These are phyloP conservation scores for Kodamaea fungicola DNA, from an alignment of 1,139 yeast genomes.

Conservation along the genomic window DNA sequence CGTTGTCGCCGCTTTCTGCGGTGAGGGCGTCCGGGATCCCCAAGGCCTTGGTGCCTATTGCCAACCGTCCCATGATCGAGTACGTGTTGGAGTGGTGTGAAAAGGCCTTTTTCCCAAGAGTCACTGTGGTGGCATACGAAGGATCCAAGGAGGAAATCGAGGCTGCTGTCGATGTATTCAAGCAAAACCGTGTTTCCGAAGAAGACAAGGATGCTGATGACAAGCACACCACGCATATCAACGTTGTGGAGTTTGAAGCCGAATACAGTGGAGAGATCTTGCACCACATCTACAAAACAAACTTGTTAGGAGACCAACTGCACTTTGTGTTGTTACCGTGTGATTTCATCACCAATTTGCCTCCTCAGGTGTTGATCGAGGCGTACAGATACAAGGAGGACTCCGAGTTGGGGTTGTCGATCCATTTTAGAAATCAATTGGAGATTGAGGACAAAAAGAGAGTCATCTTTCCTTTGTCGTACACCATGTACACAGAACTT, in stretches of 20 bases:
- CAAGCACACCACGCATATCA: slow-evolving; percentile 22
- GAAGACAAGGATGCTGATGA: slow-evolving; percentile 3
- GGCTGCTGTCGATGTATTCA: slow-evolving; percentile 49
- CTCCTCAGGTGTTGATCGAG: slow-evolving; percentile 85
- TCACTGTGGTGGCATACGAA: slow-evolving; percentile 35
- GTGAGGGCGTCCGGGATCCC: slow-evolving; percentile 59
- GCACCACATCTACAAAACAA: slow-evolving; percentile 42
- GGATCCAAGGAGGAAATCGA: slow-evolving; percentile 25
- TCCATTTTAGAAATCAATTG: slow-evolving; percentile 66
- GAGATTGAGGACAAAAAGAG: slow-evolving; percentile 76
- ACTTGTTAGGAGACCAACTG: slow-evolving; percentile 29
- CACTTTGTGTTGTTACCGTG: slow-evolving; percentile 83
- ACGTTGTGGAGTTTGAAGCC: slow-evolving; percentile 44
- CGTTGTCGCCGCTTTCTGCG: slow-evolving; percentile 67
- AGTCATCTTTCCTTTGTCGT: slow-evolving; percentile 48
- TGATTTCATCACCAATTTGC: slow-evolving; percentile 87
- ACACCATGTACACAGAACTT: slow-evolving; percentile 52
- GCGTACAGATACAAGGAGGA: slow-evolving; percentile 70
- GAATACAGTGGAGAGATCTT: slow-evolving; percentile 66
- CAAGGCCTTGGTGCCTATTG: slow-evolving; percentile 86
- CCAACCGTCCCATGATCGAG: slow-evolving; percentile 85
- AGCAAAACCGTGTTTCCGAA: slow-evolving; percentile 13
- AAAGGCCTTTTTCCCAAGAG: slow-evolving; percentile 68
- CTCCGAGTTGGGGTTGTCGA: slow-evolving; percentile 65
- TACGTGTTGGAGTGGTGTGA: slow-evolving; percentile 94